A percentile compares a stretch with the other conserved stretches of the same genome.
Conservation (phyloP, 495 filamentous ascomycete genomes). For the Aspergillus asperescens region DNA sequence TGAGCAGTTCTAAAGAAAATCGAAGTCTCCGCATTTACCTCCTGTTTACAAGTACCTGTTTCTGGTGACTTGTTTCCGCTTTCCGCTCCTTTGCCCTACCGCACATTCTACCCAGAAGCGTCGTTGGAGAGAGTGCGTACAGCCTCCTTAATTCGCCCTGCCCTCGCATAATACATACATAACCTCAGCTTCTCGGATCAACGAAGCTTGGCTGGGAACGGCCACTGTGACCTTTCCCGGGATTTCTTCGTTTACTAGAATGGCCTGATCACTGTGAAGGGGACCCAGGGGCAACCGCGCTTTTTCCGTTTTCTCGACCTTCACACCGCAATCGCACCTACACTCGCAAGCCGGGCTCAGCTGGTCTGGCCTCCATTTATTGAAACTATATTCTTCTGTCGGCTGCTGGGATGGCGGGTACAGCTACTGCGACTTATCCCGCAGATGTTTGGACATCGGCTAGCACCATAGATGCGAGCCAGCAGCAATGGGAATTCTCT, state of each 20-base stretch:
- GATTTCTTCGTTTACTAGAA: conserved; percentile 23
- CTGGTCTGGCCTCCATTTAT: conserved; percentile 38
- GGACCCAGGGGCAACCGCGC: conserved; percentile 5
- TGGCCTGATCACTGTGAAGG: conserved; percentile 30
- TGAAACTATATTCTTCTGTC: conserved; percentile 5
- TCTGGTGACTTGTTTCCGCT: conserved; percentile 17
- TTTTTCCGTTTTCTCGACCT: conserved; percentile 4
- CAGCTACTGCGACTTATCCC: conserved; percentile 37
- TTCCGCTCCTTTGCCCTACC: conserved; percentile 9
- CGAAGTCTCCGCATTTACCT: conserved; percentile 17
- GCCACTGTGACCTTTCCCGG: conserved; percentile 10
- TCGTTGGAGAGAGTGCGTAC: conserved; percentile 8
- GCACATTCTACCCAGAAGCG: not conserved
- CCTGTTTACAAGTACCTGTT: conserved; percentile 41
- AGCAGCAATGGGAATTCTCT: conserved; percentile 43
- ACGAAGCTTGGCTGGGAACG: conserved; percentile 1
- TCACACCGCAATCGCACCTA: conserved; percentile 14
- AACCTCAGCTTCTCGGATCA: conserved; percentile 3
- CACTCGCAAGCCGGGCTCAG: conserved; percentile 28
- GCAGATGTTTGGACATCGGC: conserved; percentile 39
- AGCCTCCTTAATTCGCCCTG: conserved; percentile 13
- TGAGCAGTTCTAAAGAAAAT: conserved; percentile 7
- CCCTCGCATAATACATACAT: conserved; percentile 16
- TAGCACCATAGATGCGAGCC: conserved; percentile 27
- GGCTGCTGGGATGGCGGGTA: conserved; percentile 42